Base-by-base conservation (phyloP, 116 monocot species). In the Zostera marina region DNA sequence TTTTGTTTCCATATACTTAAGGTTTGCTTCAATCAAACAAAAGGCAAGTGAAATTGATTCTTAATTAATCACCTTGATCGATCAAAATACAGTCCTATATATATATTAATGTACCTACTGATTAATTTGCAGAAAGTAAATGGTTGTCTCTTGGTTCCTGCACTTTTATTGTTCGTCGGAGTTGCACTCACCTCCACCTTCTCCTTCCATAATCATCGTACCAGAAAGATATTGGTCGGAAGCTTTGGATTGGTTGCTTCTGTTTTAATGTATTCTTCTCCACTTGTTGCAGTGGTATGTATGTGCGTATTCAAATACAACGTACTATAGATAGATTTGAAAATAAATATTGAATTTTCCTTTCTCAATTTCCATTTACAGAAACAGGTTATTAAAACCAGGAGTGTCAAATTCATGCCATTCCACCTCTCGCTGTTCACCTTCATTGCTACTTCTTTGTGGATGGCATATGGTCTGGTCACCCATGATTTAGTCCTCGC, bases 331-430 rank as follows among this genome's bases (percentile, higher is more conserved):
- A n/a, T n/a, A n/a, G n/a, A n/a, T n/a, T n/a, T n/a, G n/a, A n/a
- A n/a, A n/a, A n/a, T n/a, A n/a, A n/a, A n/a, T n/a, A n/a, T n/a
- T n/a, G n/a, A n/a, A n/a, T n/a, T 20, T 16, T 2, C 14, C 15
- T 42, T 11, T 42, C 8, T 44, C 39, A 21, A 14, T 47, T 47
- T 53, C 53, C 0, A 53, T 21, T 53, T 19, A 66, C 86, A 86
- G 86, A 81, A 62, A 62, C 64, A 44, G 52, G 86, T 86, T 5
- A 73, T 86, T 44, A 48, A 66, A 61, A 78, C 81, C 8, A 81
- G 75, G 53, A 86, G 78, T 19, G 81, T 86, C 41, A 81, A 81
- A 60, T 86, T 71, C 69, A 86, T 86, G 86, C 86, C 86, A 2
- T 86, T 86, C 71, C 63, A 70, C 55, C 53, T 86, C 14, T 81